These are phyloP conservation scores for Vicia sativa DNA, from an alignment of 306 rosid genomes.

Conservation along the genomic window DNA sequence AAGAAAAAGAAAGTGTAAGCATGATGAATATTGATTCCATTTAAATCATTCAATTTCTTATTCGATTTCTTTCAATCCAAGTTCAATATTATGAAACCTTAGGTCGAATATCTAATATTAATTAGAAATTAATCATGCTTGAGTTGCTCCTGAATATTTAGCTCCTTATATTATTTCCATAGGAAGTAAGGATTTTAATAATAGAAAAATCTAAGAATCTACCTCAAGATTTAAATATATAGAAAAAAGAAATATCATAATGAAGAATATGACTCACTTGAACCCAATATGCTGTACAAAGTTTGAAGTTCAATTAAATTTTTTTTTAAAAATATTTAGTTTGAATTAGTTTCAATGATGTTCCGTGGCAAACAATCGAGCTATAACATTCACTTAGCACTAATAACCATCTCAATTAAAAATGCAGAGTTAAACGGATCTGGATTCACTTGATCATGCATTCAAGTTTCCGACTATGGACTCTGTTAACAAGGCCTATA, in stretches of 20 bases:
- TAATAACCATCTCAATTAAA: too few species aligned
- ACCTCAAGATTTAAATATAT: not conserved
- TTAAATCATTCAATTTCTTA: not conserved
- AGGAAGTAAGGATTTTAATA: not conserved
- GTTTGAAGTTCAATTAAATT: too few species aligned
- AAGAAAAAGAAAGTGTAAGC: too few species aligned
- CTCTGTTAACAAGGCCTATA: too few species aligned
- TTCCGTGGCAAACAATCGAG: too few species aligned
- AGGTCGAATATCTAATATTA: not conserved
- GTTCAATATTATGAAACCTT: slow-evolving; percentile 1
- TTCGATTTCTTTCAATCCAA: not conserved
- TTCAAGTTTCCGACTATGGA: too few species aligned
- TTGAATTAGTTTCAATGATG: too few species aligned
- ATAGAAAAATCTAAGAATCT: not conserved
- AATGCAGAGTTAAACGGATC: too few species aligned
- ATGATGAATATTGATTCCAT: not conserved
- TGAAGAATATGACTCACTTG: not conserved
- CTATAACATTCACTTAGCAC: too few species aligned
- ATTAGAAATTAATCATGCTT: not conserved
- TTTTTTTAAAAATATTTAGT: too few species aligned
- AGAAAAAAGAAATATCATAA: not conserved
- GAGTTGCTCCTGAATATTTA: not conserved
- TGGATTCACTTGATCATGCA: too few species aligned
- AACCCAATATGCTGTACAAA: too few species aligned
- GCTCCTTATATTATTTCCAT: not conserved